Percentiles rank a stretch among this genome's conserved stretches.
These are phyloP conservation scores for Symmetrospora coprosmae DNA, from an alignment of 768 basidiomycete genomes.

Conservation along the genomic window DNA sequence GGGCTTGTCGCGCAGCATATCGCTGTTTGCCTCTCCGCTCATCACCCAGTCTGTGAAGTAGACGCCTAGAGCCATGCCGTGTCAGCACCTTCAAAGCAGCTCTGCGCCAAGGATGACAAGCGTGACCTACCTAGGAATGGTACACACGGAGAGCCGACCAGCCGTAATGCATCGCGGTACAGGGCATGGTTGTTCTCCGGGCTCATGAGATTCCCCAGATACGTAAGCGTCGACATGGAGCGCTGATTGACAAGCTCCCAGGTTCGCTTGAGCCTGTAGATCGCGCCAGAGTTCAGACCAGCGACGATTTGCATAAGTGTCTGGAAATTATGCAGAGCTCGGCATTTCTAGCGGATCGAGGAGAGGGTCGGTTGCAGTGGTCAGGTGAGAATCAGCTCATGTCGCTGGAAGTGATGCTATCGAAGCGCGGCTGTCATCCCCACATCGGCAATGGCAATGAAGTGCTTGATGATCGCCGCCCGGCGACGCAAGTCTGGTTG, in stretches of 20 bases:
- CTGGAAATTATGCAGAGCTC: conserved; percentile 78
- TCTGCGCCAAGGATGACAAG: not conserved
- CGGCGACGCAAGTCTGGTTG: conserved; percentile 73
- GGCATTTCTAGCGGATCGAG: conserved; percentile 55
- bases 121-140: conserved; percentile 72
- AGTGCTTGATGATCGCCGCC: conserved; percentile 67
- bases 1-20: conserved; percentile 49
- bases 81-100: not conserved
- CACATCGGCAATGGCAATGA: conserved; percentile 82
- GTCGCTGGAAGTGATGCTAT: no score
- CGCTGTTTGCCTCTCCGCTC: conserved; percentile 89
- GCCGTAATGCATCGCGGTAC: conserved; percentile 69
- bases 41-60: conserved; percentile 94
- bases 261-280: conserved; percentile 78
- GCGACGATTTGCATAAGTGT: conserved; percentile 94
- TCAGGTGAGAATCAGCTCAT: not conserved
- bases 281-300: conserved; percentile 82
- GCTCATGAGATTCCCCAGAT: conserved; percentile 79
- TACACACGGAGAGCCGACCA: conserved; percentile 79
- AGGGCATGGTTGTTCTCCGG: conserved; percentile 87
- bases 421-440: no score
- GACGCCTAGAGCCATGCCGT: conserved; percentile 55
- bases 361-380: not conserved
- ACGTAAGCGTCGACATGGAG: conserved; percentile 55
- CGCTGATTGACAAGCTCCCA: conserved; percentile 76